Base-by-base conservation (phyloP, 257 asterid species). In the Pogostemon cablin region DNA sequence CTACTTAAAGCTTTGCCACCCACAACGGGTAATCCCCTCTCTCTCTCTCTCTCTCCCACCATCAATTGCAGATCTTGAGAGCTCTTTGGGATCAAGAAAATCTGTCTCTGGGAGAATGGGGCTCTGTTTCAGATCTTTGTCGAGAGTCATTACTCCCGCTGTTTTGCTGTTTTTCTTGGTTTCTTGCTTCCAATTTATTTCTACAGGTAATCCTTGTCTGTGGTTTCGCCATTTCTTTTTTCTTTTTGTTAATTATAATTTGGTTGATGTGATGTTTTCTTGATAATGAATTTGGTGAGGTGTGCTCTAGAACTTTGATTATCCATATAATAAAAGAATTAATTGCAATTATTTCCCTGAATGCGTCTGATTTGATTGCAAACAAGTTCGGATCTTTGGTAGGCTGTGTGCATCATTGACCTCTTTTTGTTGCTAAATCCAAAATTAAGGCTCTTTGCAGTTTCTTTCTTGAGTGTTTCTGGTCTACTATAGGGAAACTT, bases 131-230 rank as follows among this genome's bases (percentile, higher is more conserved):
- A 77, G 80, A 78, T 87, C 86, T 71, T 62, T 72, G 25, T 35
- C 58, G 43, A 85, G 67, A 72, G 57, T 80, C 74, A 48, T 73
- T 43, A 38, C 68, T 66, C 72, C 75, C 59, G 6, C 82, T 76
- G 8, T 79, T 67, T 20, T 75, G 56, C 66, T 84, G 34, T 62
- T 80, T 12, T 72, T 86, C 68, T 79, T 81, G 74, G 41, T 85
- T 53, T 82, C 85, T 77, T 88, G 85, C 78, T 80, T 77, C 86
- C 80, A 63, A 73, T 85, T 86, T 73, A 68, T 86, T 56, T 73
- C 95, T 10, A 82, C 85, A 78, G 93, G 96, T 86, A 73, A 56
- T 48, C 70, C 3, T 0, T 58, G 42, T 63, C 54, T 48, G 11
- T 41, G 55, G 9, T 12, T 58, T 38, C 20, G 43, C 35, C 39